A percentile compares a stretch with the other conserved stretches of the same genome.
These are phyloP conservation scores for Microdochium bolleyi DNA, from an alignment of 2,329 filamentous ascomycete genomes.

Conservation along the genomic window DNA sequence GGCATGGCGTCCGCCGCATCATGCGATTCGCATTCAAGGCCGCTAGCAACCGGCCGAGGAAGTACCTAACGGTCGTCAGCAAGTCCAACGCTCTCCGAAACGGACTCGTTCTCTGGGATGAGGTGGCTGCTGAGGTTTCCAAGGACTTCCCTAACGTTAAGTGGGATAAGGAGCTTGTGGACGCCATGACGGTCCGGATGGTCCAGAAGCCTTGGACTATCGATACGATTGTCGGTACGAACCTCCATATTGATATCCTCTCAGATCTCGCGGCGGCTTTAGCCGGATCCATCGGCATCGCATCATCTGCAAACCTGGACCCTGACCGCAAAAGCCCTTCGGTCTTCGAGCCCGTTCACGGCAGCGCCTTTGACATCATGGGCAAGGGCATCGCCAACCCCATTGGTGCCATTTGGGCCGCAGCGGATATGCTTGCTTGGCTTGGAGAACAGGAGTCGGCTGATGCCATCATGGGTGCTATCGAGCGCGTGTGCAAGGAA, in stretches of 20 bases:
- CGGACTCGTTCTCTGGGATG: constrained; percentile 63
- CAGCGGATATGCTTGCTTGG: not conserved
- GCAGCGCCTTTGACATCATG: not conserved
- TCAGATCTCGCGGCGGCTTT: constrained; percentile 62
- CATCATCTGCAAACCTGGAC: constrained; percentile 58
- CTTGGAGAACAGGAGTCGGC: not conserved
- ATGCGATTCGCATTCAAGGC: constrained; percentile 58
- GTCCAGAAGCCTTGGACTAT: constrained; percentile 49
- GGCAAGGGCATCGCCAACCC: not conserved
- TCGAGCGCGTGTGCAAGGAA: not conserved
- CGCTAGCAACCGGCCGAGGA: constrained; percentile 46
- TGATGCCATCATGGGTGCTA: not conserved
- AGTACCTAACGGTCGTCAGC: constrained; percentile 53
- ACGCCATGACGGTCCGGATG: constrained; percentile 60
- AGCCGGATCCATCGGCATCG: constrained; percentile 65
- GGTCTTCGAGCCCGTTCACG: not conserved
- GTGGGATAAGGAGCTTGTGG: constrained; percentile 59
- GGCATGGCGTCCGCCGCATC: constrained; percentile 48
- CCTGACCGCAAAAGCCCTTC: not conserved
- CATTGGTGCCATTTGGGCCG: not conserved
- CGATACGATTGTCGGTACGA: constrained; percentile 58
- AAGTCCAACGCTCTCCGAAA: constrained; percentile 60
- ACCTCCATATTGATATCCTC: constrained; percentile 57
- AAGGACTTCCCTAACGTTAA: constrained; percentile 52
- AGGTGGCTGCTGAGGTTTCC: constrained; percentile 45